Evolutionary conservation across 352 stramenopile genomes (phyloP).

Genomic region (Peronospora farinosa): DNA sequence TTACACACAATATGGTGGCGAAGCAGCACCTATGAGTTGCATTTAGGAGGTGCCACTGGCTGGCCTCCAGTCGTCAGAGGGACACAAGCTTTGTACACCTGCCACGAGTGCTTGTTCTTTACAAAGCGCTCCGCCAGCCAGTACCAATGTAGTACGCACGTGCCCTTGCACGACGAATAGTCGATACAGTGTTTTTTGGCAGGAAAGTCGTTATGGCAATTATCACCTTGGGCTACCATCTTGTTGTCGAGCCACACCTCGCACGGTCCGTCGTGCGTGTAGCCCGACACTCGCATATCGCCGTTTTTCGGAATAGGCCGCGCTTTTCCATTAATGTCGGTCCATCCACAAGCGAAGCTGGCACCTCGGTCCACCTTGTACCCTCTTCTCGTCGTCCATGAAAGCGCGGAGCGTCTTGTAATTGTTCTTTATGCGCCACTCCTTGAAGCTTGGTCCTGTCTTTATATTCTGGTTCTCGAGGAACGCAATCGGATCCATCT

Average conservation of each 20-base stretch:
- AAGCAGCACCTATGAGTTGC: no score
- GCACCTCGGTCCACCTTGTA: constrained; percentile 25
- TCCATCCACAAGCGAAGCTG: constrained; percentile 32
- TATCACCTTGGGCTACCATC: constrained; percentile 17
- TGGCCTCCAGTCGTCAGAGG: not conserved
- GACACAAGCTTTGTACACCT: constrained; percentile 53
- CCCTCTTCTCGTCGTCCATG: constrained; percentile 28
- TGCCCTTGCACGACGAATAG: constrained; percentile 22
- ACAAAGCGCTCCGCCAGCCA: constrained; percentile 28
- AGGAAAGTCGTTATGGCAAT: constrained; percentile 29
- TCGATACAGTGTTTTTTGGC: constrained; percentile 27
- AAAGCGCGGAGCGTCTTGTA: constrained; percentile 33
- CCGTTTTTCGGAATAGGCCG: constrained; percentile 31
- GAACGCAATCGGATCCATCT: constrained; percentile 42
- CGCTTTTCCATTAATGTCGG: constrained; percentile 15
- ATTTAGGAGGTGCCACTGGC: no score
- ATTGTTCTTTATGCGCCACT: not conserved
- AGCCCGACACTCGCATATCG: constrained; percentile 33
- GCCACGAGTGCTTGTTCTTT: constrained; percentile 44
- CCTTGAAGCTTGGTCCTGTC: no score
- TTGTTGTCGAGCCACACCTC: constrained; percentile 35
- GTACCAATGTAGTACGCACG: not conserved
- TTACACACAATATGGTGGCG: no score
- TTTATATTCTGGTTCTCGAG: constrained; percentile 38
- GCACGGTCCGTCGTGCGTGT: constrained; percentile 38